Evolutionary conservation across 2,329 filamentous ascomycete species (phyloP).

Genomic region (Aspergillus thermomutatus): DNA sequence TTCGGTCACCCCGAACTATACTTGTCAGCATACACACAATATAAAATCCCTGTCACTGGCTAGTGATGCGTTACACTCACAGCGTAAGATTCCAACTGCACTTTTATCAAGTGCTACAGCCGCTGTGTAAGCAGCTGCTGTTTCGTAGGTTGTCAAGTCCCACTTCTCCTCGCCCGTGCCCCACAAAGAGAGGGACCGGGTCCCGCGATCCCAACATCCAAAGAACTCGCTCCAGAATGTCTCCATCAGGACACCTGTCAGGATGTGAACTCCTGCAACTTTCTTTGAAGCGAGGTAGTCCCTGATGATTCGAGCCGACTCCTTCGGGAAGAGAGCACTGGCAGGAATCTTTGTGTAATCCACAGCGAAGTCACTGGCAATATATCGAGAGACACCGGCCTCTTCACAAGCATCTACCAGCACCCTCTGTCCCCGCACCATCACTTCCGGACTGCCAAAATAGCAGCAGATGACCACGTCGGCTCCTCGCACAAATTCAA

Average conservation of each 20-base stretch:
- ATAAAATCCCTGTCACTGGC: too few species aligned
- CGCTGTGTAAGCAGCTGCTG: slow-evolving; percentile 38
- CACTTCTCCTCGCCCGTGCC: slow-evolving; percentile 36
- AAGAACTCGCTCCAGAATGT: slow-evolving; percentile 27
- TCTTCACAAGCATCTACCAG: slow-evolving; percentile 41
- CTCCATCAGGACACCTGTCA: slow-evolving; percentile 41
- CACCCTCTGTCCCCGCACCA: slow-evolving; percentile 41
- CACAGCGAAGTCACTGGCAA: slow-evolving; percentile 42
- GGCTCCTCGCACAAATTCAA: slow-evolving; percentile 25
- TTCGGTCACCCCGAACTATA: too few species aligned
- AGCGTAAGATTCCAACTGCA: slow-evolving; percentile 17
- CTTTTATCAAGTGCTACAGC: slow-evolving; percentile 24
- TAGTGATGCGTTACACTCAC: slow-evolving; percentile 10
- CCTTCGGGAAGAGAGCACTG: slow-evolving; percentile 38
- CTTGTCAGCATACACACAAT: too few species aligned
- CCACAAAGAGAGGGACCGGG: slow-evolving; percentile 30
- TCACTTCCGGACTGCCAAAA: slow-evolving; percentile 36
- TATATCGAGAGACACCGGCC: slow-evolving; percentile 35
- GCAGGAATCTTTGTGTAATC: slow-evolving; percentile 40
- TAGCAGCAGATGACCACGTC: slow-evolving; percentile 43
- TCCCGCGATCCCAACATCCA: slow-evolving; percentile 19
- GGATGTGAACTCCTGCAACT: slow-evolving; percentile 40
- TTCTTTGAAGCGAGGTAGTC: slow-evolving; percentile 38
- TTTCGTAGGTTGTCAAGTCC: slow-evolving; percentile 38
- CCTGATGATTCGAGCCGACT: slow-evolving; percentile 40